phyloP scores from a whole-genome alignment of 1,284 basidiomycete species.

The Ustilago shanxiensis region DNA sequence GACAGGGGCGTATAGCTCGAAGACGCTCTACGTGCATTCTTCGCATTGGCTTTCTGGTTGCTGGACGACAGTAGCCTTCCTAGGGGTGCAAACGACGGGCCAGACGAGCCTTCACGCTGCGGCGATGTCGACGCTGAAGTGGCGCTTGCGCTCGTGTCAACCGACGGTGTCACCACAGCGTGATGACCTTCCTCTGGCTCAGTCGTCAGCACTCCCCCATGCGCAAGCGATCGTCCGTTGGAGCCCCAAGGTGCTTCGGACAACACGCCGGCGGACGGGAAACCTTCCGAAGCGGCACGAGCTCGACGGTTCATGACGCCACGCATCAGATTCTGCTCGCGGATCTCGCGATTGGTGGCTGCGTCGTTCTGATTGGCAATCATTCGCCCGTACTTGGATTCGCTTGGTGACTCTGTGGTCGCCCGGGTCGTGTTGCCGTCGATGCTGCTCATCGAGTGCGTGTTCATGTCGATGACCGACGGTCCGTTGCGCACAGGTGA shows the following conservation, averaged over 20 bases:
- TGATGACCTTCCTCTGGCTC: conserved; percentile 20
- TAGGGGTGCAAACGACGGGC: conserved; percentile 47
- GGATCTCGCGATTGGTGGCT: conserved; percentile 24
- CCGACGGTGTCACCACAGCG: conserved; percentile 14
- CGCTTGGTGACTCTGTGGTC: conserved; percentile 44
- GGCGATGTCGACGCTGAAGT: conserved; percentile 4
- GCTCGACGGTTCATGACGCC: conserved; percentile 37
- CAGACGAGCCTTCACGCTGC: conserved; percentile 22
- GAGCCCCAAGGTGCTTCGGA: conserved; percentile 23
- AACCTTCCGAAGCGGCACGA: conserved; percentile 47
- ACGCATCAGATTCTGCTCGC: conserved; percentile 39
- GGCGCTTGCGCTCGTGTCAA: conserved; percentile 4
- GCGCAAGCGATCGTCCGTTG: conserved; percentile 1
- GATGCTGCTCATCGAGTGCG: conserved; percentile 2
- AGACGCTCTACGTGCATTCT: conserved; percentile 39
- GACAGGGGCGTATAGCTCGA: conserved; percentile 40
- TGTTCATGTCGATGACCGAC: not conserved
- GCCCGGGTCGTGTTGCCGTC: conserved; percentile 12
- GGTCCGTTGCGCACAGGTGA: conserved; percentile 22
- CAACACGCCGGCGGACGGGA: conserved; percentile 21
- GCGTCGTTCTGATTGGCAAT: conserved; percentile 29
- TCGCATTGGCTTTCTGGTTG: conserved; percentile 46
- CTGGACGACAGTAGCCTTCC: conserved; percentile 53
- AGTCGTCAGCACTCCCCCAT: conserved; percentile 11
- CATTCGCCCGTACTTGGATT: conserved; percentile 40